These are phyloP conservation scores for Suhomyces canberraensis DNA, from an alignment of 805 yeast species.

Conservation along the genomic window DNA sequence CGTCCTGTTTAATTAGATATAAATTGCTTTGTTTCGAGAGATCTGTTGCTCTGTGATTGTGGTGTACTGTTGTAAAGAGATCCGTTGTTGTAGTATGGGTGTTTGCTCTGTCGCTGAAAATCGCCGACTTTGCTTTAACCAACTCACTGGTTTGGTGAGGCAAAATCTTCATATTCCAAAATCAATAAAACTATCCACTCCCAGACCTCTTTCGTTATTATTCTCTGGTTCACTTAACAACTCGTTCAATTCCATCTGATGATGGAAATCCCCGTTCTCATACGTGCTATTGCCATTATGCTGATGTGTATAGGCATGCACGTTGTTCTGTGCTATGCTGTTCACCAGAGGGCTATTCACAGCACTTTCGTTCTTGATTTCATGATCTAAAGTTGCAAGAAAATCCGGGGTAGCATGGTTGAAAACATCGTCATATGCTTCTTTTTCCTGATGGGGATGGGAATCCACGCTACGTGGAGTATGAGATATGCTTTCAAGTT, in stretches of 20 bases:
- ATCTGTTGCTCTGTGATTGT: no score
- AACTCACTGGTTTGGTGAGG: no score
- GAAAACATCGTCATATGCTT: slow-evolving; percentile 3
- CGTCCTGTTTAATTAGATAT: no score
- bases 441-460: neutral
- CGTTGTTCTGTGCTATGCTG: slow-evolving; percentile 7
- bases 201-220: slow-evolving; percentile 6
- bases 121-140: no score
- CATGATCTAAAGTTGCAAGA: slow-evolving; percentile 8
- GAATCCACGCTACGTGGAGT: slow-evolving; percentile 4
- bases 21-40: no score
- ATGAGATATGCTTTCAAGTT: neutral
- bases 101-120: no score
- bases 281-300: slow-evolving; percentile 1
- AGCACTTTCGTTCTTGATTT: neutral
- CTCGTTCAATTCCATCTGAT: slow-evolving; percentile 2
- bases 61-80: no score
- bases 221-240: neutral
- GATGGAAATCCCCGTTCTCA: slow-evolving; percentile 1
- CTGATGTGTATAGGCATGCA: slow-evolving; percentile 14
- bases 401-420: slow-evolving; percentile 14
- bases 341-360: slow-evolving; percentile 9
- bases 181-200: slow-evolving; percentile 22
- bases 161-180: slow-evolving; percentile 7
- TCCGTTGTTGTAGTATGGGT: no score